Evolutionary conservation across 225 moss, liverwort and hornwort genomes (phyloP).

Genomic region (Thuidium tamariscinum): DNA sequence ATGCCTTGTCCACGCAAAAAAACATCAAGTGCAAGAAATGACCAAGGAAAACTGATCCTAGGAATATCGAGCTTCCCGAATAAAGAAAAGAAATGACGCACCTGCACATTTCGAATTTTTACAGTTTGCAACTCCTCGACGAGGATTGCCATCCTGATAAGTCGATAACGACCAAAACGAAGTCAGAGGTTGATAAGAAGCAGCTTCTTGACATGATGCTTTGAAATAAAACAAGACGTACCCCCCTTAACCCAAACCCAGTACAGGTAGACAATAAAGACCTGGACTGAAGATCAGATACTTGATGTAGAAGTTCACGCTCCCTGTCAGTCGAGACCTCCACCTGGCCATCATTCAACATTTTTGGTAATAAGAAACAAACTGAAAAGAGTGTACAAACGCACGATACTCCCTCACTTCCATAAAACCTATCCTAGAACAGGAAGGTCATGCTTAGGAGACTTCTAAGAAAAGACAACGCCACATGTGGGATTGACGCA

Average conservation of each 20-base stretch:
- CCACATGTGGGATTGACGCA: neutral
- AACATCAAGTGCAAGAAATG: neutral
- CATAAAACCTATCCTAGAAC: neutral
- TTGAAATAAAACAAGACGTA: neutral
- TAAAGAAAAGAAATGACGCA: neutral
- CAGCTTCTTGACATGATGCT: neutral
- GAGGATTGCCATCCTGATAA: conserved; percentile 40
- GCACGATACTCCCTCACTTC: neutral
- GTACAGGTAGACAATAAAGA: neutral
- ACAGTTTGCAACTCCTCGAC: conserved; percentile 50
- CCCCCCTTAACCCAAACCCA: neutral
- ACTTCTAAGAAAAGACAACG: neutral
- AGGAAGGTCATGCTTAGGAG: neutral
- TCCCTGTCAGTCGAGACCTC: conserved; percentile 42
- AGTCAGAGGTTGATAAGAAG: neutral
- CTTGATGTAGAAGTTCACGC: conserved; percentile 51
- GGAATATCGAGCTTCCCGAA: neutral
- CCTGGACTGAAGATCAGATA: conserved; percentile 52
- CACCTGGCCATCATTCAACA: conserved; percentile 10
- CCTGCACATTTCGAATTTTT: conserved; percentile 45
- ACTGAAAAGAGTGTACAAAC: neutral
- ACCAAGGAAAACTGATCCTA: neutral
- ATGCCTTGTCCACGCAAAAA: neutral
- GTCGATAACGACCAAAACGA: neutral
- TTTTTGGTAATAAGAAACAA: neutral